phyloP scores from a whole-genome alignment of 176 grass and related monocot species.

The Lolium perenne region DNA sequence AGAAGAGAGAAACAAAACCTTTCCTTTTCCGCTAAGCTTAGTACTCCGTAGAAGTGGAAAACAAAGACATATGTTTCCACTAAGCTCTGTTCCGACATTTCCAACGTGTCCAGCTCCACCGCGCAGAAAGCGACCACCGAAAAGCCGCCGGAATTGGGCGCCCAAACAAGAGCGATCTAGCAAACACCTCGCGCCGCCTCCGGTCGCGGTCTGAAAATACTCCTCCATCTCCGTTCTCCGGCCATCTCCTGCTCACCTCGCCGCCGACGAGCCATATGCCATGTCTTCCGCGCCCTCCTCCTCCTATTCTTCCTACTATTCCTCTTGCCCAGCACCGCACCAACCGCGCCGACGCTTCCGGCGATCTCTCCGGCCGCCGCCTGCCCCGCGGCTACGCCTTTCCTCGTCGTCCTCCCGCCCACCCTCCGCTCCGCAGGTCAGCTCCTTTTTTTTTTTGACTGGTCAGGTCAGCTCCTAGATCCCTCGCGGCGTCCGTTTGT shows the following conservation, averaged over 20 bases:
- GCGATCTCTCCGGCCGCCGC: slow-evolving; percentile 35
- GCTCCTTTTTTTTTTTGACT: not conserved
- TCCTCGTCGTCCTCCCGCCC: slow-evolving; percentile 4
- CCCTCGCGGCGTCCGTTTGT: not conserved
- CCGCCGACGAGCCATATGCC: not conserved
- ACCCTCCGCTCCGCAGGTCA: slow-evolving; percentile 28
- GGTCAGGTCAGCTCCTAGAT: slow-evolving; percentile 39
- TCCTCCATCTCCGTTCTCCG: not conserved
- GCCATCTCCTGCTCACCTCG: not conserved
- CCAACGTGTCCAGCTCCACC: not conserved
- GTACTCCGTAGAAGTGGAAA: not conserved
- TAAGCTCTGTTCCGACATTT: not conserved
- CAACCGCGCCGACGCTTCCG: slow-evolving; percentile 27
- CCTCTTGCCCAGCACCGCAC: not conserved
- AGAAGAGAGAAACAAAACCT: no score
- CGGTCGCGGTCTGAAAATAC: slow-evolving; percentile 4
- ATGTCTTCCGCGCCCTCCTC: slow-evolving; percentile 22
- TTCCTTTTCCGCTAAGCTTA: no score
- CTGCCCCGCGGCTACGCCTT: not conserved
- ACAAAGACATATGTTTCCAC: not conserved
- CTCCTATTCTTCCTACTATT: not conserved
- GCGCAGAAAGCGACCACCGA: not conserved
- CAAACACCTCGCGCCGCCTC: not conserved
- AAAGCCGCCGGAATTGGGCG: not conserved
- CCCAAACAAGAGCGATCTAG: not conserved